A percentile compares a stretch with the other conserved stretches of the same genome.
Conservation (phyloP, 2,329 filamentous ascomycete genomes). For the Fusarium oxysporum region DNA sequence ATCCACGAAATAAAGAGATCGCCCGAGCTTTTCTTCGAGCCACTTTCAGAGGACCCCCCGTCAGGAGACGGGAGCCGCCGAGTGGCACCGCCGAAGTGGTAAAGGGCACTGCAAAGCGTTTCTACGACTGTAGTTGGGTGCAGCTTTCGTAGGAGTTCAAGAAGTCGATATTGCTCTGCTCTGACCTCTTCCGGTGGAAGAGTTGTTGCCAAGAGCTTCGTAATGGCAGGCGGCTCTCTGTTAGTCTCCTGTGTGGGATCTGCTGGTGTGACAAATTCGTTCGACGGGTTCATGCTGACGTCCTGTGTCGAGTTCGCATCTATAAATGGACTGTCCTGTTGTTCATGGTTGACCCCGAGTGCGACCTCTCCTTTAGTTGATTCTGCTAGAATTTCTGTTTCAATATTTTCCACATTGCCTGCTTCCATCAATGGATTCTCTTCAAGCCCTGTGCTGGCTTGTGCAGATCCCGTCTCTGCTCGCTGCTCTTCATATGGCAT, state of each 20-base stretch:
- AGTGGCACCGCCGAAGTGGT: slow-evolving; percentile 72
- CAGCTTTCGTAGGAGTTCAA: slow-evolving; percentile 67
- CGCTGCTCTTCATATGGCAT: not conserved
- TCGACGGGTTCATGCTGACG: not conserved
- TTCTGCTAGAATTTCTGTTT: not conserved
- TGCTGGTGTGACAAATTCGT: not conserved
- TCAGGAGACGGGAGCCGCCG: slow-evolving; percentile 64
- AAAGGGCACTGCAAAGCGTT: slow-evolving; percentile 70
- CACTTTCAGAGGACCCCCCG: slow-evolving; percentile 67
- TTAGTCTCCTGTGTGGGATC: not conserved
- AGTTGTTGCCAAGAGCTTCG: slow-evolving; percentile 26
- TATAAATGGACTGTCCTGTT: not conserved
- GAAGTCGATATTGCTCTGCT: slow-evolving; percentile 68
- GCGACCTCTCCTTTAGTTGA: not conserved
- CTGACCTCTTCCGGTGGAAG: slow-evolving; percentile 61
- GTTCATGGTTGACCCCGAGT: not conserved
- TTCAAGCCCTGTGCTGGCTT: not conserved
- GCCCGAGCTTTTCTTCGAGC: slow-evolving; percentile 66
- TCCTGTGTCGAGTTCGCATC: not conserved
- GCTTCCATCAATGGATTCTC: slow-evolving; percentile 8
- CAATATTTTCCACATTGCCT: not conserved
- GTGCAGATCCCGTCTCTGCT: not conserved
- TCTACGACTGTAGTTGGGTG: slow-evolving; percentile 69
- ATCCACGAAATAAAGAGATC: slow-evolving; percentile 71
- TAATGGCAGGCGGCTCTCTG: slow-evolving; percentile 7